Base-by-base conservation (phyloP, 164 flowering plant genomes). In the Tetracentron sinense region DNA sequence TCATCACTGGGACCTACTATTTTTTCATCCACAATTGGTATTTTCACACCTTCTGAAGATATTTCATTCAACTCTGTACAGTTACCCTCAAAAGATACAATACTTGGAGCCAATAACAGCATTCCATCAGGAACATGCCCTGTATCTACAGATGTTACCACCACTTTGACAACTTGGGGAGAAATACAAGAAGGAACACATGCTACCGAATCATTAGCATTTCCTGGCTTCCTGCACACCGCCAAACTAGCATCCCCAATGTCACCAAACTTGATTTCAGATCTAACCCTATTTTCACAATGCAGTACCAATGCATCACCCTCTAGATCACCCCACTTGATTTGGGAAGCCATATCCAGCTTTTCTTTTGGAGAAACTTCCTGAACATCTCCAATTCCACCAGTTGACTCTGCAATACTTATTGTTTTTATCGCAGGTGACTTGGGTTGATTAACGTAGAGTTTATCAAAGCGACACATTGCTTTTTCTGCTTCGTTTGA, bases 281-380 rank as follows among this genome's bases (percentile, higher is more conserved):
- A 27, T 56, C 59, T 74, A 62, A 35, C 63, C 62, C 53, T 19
- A 10, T 61, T 80, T 35, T 63, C 83, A 62, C 51, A 42, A 60
- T 63, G 69, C 54, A 50, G 46, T 22, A 69, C 61, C 60, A 84
- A 63, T 55, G 59, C 75, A 59, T 76, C 87, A 74, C 79, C 90
- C 63, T 87, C 89, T 20, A 84, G 74, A 75, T 84, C 84, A 57
- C 95, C 96, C 96, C 92, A 86, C 61, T 79, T 88, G 60, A 88
- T 83, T 64, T 81, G 83, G 23, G 71, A 86, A 67, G 74, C 59
- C 44, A 63, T 73, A 65, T 61, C 63, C 71, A 61, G 35, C 53
- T 70, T 71, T 72, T 66, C 72, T 21, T 61, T 69, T 19, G 38
- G 64, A 49, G 71, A 22, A 58, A 51, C 57, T 48, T 70, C 71